Evolutionary conservation across 495 filamentous ascomycete species (phyloP), one percentile per base, ranked within the genome.

Genomic region (Aspergillus campestris): DNA sequence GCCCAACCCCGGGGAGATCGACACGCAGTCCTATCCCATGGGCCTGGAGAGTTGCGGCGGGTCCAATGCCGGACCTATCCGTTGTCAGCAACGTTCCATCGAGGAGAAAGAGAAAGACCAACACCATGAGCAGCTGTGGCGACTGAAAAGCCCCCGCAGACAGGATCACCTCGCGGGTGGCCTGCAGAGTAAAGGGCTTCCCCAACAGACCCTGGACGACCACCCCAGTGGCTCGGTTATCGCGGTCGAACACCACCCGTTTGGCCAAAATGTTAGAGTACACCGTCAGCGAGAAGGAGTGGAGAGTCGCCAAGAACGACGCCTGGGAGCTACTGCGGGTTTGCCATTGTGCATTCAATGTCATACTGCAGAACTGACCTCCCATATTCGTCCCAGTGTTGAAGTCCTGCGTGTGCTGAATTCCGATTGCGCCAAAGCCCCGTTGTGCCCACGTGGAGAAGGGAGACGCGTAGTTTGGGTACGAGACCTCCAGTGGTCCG

Each of bases 111-210:
- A 24, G 18, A 24, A 24, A 24, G 2, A 24, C 18, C 18, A 2
- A 24, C 5, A 57, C 48, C 55, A 57, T 57, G 8, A 57, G 38
- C 0, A 57, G 45, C 45, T 75, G 72, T 0, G 53, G 53, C 7
- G 53, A 56, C 13, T 49, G 59, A 38, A 78, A 63, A 5, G 47
- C 66, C 6, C 77, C 77, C 1, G 75, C 74, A 2, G 74, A 72
- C 0, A 81, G 24, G 28, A 81, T 74, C 38, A 81, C 72, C 48
- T 80, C 77, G 43, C 69, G 68, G 0, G 40, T 56, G 0, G 77
- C 75, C 0, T 36, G 41, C 2, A 77, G 47, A 6, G 50, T 66
- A 50, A 34, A 51, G 6, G 18, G n/a, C 12, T 35, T 44, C 5
- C 42, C 42, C 6, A 34, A n/a, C 4, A 13, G 13, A 8, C 43